phyloP scores from a whole-genome alignment of 345 rosid species.

The Gossypium herbaceum region DNA sequence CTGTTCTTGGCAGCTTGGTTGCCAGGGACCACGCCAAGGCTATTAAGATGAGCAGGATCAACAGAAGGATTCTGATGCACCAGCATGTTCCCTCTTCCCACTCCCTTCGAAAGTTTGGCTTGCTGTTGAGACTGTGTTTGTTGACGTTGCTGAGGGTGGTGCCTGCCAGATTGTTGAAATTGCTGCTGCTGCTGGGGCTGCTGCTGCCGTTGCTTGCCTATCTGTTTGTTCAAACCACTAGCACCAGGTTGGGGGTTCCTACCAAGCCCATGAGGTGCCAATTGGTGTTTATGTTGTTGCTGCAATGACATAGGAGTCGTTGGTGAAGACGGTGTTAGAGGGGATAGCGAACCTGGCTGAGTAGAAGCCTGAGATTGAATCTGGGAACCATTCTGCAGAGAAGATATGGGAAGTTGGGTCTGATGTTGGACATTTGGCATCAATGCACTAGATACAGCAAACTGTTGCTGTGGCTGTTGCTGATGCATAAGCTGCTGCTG shows the following conservation, averaged over 20 bases:
- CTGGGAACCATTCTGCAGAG: constrained; percentile 67
- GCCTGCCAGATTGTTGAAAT: constrained; percentile 75
- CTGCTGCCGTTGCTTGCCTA: constrained; percentile 75
- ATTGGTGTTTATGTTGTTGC: constrained; percentile 57
- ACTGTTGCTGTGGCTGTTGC: constrained; percentile 51
- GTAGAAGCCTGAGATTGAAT: constrained; percentile 55
- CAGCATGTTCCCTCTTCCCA: constrained; percentile 72
- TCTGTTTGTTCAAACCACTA: constrained; percentile 64
- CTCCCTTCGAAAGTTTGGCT: constrained; percentile 66
- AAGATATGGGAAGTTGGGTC: constrained; percentile 64
- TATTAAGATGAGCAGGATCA: constrained; percentile 75
- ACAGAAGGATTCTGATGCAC: constrained; percentile 53
- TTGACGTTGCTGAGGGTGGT: constrained; percentile 82
- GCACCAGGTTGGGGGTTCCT: constrained; percentile 55
- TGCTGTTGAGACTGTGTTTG: constrained; percentile 60
- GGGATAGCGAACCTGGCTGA: constrained; percentile 49
- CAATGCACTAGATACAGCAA: constrained; percentile 51
- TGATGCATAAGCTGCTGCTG: constrained; percentile 71
- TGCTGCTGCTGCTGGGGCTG: constrained; percentile 34
- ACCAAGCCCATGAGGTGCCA: constrained; percentile 53
- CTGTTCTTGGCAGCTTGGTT: constrained; percentile 69
- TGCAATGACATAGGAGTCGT: constrained; percentile 53
- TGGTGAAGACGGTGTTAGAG: constrained; percentile 51
- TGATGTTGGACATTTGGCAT: constrained; percentile 63
- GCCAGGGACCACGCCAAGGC: constrained; percentile 47